A percentile compares a stretch with the other conserved stretches of the same genome.
phyloP scores from a whole-genome alignment of 2,329 filamentous ascomycete species.

The Scedosporium boydii region DNA sequence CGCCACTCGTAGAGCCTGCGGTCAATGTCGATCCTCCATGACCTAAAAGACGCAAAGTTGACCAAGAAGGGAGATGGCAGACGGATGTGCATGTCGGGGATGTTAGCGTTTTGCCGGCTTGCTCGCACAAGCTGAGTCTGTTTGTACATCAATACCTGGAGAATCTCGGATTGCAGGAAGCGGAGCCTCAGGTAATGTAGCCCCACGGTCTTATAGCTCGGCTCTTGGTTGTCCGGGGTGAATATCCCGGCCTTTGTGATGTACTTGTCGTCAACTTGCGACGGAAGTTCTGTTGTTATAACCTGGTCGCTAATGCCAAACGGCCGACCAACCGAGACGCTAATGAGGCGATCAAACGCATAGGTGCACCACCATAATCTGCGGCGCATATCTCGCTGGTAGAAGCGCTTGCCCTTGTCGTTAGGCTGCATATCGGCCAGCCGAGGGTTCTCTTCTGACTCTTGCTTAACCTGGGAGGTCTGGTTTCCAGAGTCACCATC shows the following conservation, averaged over 20 bases:
- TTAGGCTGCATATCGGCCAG: slow-evolving; percentile 21
- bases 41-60: slow-evolving; percentile 74
- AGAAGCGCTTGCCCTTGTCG: slow-evolving; percentile 63
- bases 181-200: slow-evolving; percentile 88
- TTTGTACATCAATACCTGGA: slow-evolving; percentile 88
- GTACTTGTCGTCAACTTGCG: slow-evolving; percentile 74
- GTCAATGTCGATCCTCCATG: slow-evolving; percentile 85
- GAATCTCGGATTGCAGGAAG: slow-evolving; percentile 84
- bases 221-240: slow-evolving; percentile 48
- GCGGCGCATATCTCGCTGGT: slow-evolving; percentile 75
- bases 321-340: slow-evolving; percentile 83
- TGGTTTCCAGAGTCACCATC: slow-evolving; percentile 36
- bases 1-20: slow-evolving; percentile 79
- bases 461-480: slow-evolving; percentile 17
- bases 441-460: slow-evolving; percentile 6
- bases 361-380: slow-evolving; percentile 97
- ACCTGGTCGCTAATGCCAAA: slow-evolving; percentile 95
- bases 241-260: slow-evolving; percentile 74
- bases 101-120: slow-evolving; percentile 51
- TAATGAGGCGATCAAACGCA: slow-evolving; percentile 87
- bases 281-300: slow-evolving; percentile 91
- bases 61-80: slow-evolving; percentile 78
- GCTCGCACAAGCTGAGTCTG: slow-evolving; percentile 72
- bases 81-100: slow-evolving; percentile 67
- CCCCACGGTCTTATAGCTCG: slow-evolving; percentile 83